phyloP scores from a whole-genome alignment of 1,139 yeast genomes.

The Magnusiomyces magnusii region DNA sequence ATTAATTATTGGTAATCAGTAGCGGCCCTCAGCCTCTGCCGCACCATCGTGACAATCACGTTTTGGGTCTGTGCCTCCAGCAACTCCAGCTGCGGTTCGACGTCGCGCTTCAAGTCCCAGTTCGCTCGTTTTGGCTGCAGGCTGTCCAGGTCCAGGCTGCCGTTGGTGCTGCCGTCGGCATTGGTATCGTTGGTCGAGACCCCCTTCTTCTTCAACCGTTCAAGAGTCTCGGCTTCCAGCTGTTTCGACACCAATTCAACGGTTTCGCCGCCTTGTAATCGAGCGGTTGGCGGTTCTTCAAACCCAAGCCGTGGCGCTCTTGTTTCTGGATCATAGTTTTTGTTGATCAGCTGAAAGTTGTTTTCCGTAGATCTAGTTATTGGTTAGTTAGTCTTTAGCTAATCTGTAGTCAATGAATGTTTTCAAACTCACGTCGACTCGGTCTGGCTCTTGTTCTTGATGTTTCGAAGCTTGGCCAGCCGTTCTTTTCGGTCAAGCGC shows the following conservation, averaged over 20 bases:
- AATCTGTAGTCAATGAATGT: too few relatives aligned
- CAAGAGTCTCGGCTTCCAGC: slow-evolving; percentile 29
- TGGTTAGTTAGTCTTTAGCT: too few relatives aligned
- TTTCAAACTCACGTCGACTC: not conserved
- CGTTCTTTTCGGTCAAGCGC: slow-evolving; percentile 36
- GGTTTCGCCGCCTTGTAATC: slow-evolving; percentile 29
- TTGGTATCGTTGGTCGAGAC: slow-evolving; percentile 3
- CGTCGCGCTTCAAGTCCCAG: slow-evolving; percentile 34
- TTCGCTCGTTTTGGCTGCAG: slow-evolving; percentile 33
- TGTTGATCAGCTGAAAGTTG: slow-evolving; percentile 11
- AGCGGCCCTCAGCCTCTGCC: slow-evolving; percentile 31
- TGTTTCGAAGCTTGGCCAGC: slow-evolving; percentile 34
- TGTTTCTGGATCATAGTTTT: slow-evolving; percentile 35
- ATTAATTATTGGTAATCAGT: too few relatives aligned
- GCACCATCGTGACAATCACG: slow-evolving; percentile 37
- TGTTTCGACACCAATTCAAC: slow-evolving; percentile 35
- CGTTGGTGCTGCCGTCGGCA: slow-evolving; percentile 18
- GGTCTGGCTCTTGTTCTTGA: slow-evolving; percentile 26
- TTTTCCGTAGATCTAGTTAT: too few relatives aligned
- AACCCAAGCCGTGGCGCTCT: slow-evolving; percentile 32
- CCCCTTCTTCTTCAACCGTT: slow-evolving; percentile 3
- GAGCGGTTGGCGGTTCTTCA: slow-evolving; percentile 29
- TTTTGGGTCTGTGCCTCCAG: slow-evolving; percentile 36
- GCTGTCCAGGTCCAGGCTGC: slow-evolving; percentile 19
- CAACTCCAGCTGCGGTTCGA: slow-evolving; percentile 32